These are phyloP conservation scores for Chlorella ohadii DNA, from an alignment of 139 green algal species.

Conservation along the genomic window DNA sequence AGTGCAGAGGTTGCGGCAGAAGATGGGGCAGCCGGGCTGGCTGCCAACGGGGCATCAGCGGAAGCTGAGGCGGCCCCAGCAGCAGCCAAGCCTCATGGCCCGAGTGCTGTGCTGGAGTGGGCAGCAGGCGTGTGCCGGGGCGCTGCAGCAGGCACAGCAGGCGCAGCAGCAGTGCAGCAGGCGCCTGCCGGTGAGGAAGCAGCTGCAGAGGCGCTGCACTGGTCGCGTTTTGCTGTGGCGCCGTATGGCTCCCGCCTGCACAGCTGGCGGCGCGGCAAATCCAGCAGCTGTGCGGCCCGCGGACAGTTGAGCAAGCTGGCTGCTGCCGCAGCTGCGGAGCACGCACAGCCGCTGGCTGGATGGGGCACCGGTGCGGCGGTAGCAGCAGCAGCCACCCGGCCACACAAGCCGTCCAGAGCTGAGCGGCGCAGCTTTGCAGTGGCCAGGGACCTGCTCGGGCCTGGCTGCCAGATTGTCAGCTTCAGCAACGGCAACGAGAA, in stretches of 20 bases:
- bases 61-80: not conserved
- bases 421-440: not conserved
- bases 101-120: conserved; percentile 6
- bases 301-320: not conserved
- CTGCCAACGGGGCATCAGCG: not conserved
- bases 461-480: not conserved
- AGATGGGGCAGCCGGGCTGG: not conserved
- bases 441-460: not conserved
- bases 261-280: conserved; percentile 9
- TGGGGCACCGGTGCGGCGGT: not conserved
- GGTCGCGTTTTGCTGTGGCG: not conserved
- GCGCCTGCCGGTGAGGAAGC: not conserved
- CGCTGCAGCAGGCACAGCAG: not conserved
- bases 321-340: not conserved
- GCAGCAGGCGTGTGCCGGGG: conserved; percentile 4
- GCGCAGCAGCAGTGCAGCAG: not conserved
- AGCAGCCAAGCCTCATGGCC: not conserved
- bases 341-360: not conserved
- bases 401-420: not conserved
- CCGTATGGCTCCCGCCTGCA: conserved; percentile 22
- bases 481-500: not conserved
- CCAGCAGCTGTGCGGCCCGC: not conserved
- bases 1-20: not conserved
- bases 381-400: not conserved
- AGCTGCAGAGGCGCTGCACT: not conserved